Percentiles rank a stretch among this genome's conserved stretches.
Evolutionary conservation across 2,329 filamentous ascomycete genomes (phyloP).

Genomic region (Pseudophaeomoniella oleicola): DNA sequence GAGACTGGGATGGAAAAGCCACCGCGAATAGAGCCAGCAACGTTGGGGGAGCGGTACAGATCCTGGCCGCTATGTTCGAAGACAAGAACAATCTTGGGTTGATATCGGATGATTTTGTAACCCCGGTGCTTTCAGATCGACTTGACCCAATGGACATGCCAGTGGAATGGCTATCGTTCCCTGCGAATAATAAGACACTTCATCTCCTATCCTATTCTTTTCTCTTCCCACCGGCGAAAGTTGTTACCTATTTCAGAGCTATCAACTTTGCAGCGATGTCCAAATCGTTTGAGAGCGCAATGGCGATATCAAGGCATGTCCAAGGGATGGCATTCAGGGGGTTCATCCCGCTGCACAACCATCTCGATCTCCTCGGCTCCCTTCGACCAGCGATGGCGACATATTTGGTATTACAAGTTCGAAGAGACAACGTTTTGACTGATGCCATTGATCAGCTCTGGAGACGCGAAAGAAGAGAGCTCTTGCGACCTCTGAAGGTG

Average conservation of each 20-base stretch:
- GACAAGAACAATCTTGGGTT: slow-evolving; percentile 51
- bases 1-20: slow-evolving; percentile 66
- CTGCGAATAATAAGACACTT: slow-evolving; percentile 44
- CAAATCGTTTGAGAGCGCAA: slow-evolving; percentile 56
- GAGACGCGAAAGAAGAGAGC: slow-evolving; percentile 67
- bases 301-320: slow-evolving; percentile 29
- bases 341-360: slow-evolving; percentile 35
- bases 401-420: slow-evolving; percentile 56
- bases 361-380: slow-evolving; percentile 46
- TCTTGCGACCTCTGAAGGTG: slow-evolving; percentile 76
- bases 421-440: slow-evolving; percentile 51
- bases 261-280: slow-evolving; percentile 84
- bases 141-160: slow-evolving; percentile 64
- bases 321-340: slow-evolving; percentile 25
- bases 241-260: slow-evolving; percentile 74
- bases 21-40: slow-evolving; percentile 55
- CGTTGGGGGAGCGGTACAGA: slow-evolving; percentile 61
- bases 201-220: slow-evolving; percentile 73
- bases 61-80: slow-evolving; percentile 61
- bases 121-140: slow-evolving; percentile 60
- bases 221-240: slow-evolving; percentile 56
- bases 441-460: slow-evolving; percentile 81
- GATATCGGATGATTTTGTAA: slow-evolving; percentile 54
- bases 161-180: slow-evolving; percentile 51
- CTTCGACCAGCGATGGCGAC: slow-evolving; percentile 53